Evolutionary conservation across 345 rosid genomes (phyloP).

Genomic region (Geranium brycei): DNA sequence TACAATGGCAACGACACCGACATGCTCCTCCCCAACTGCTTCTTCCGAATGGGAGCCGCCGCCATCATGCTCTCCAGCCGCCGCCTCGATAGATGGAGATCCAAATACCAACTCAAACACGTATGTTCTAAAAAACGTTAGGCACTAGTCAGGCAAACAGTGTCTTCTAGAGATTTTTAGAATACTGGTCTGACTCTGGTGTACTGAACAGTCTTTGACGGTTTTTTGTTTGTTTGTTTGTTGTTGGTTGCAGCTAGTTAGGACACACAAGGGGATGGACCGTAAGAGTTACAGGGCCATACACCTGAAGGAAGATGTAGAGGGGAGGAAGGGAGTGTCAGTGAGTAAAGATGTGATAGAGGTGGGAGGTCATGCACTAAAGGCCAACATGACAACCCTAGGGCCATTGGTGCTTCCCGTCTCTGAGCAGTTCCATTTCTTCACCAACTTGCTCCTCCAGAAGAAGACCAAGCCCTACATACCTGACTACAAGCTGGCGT

Average conservation of each 20-base stretch:
- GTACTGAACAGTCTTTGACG: too few relatives aligned
- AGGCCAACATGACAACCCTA: constrained; percentile 50
- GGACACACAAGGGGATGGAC: constrained; percentile 55
- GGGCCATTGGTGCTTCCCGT: constrained; percentile 44
- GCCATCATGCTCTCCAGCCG: constrained; percentile 54
- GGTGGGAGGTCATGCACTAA: constrained; percentile 42
- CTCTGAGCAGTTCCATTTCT: constrained; percentile 39
- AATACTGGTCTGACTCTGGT: too few relatives aligned
- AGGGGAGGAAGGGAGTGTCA: constrained; percentile 37
- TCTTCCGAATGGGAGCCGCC: constrained; percentile 66
- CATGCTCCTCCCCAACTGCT: constrained; percentile 62
- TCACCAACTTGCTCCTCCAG: constrained; percentile 24
- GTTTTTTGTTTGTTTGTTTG: too few relatives aligned
- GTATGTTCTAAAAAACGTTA: too few relatives aligned
- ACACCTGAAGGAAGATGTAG: constrained; percentile 36
- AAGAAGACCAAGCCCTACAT: constrained; percentile 25
- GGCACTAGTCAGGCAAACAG: too few relatives aligned
- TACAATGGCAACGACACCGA: constrained; percentile 39
- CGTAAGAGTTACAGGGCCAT: constrained; percentile 39
- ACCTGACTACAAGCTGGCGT: constrained; percentile 41
- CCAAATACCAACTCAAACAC: constrained; percentile 50
- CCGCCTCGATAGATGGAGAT: constrained; percentile 41
- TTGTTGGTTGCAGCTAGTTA: constrained; percentile 37
- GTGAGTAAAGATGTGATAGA: constrained; percentile 42
- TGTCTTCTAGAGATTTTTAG: too few relatives aligned